These are phyloP conservation scores for Blastomyces percursus DNA, from an alignment of 2,329 filamentous ascomycete genomes.

Conservation along the genomic window DNA sequence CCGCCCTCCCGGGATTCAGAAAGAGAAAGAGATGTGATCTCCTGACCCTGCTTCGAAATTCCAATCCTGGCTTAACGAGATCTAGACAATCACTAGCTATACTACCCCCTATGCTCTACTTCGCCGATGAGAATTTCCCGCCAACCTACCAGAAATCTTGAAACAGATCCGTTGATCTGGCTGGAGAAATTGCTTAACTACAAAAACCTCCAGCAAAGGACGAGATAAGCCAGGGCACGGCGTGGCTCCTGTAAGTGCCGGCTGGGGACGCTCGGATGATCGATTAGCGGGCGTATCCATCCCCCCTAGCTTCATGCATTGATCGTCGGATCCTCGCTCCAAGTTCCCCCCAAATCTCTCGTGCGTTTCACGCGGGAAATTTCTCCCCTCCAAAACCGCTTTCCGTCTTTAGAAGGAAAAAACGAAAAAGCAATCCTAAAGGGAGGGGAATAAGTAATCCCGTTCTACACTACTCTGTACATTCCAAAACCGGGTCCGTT, in stretches of 20 bases:
- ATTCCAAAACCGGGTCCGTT: neutral
- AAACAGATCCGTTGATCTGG: neutral
- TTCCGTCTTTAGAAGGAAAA: neutral
- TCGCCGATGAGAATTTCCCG: neutral
- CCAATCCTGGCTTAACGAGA: neutral
- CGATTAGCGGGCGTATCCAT: neutral
- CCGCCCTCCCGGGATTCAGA: neutral
- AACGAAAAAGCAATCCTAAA: neutral
- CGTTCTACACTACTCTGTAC: neutral
- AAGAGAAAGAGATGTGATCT: neutral
- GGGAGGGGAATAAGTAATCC: neutral
- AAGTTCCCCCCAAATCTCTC: neutral
- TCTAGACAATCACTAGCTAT: neutral
- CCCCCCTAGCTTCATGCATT: neutral
- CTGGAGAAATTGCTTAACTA: neutral
- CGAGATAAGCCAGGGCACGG: neutral
- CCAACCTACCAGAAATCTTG: neutral
- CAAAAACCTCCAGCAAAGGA: neutral
- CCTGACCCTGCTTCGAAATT: neutral
- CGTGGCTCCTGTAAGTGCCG: neutral
- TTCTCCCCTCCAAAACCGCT: neutral
- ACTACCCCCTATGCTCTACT: neutral
- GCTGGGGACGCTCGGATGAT: neutral
- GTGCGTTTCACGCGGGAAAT: neutral
- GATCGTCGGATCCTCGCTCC: neutral